Evolutionary conservation across 768 basidiomycete genomes (phyloP).

Genomic region (Boletus pseudo-olivaceus): DNA sequence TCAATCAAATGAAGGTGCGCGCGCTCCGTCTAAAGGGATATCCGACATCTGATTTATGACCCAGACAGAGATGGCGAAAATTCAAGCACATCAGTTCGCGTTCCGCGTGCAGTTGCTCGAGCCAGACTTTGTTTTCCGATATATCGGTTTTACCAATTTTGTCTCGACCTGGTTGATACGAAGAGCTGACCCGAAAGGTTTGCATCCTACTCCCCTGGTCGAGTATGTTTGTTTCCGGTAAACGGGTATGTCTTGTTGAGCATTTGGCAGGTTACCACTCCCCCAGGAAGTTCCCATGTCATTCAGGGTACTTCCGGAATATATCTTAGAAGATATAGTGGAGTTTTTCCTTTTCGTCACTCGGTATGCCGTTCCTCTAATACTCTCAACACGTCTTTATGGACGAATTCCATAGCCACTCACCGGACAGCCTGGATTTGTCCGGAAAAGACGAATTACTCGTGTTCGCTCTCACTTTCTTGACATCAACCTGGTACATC

Average conservation of each 20-base stretch:
- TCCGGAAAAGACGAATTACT: conserved; percentile 85
- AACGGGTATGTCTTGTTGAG: conserved; percentile 1
- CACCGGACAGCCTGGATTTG: conserved; percentile 78
- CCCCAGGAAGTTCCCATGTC: conserved; percentile 79
- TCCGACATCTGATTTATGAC: background rate
- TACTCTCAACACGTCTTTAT: background rate
- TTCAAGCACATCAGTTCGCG: conserved; percentile 70
- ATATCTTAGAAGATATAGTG: conserved; percentile 89
- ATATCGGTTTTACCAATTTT: conserved; percentile 83
- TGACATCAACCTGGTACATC: conserved; percentile 95
- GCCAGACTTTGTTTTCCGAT: conserved; percentile 76
- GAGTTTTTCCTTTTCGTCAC: conserved; percentile 85
- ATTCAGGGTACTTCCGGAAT: conserved; percentile 90
- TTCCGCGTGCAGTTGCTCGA: conserved; percentile 86
- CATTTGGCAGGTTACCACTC: conserved; percentile 66
- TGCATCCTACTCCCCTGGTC: conserved; percentile 66
- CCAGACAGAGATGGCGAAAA: conserved; percentile 65
- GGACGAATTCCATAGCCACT: conserved; percentile 38
- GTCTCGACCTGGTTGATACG: conserved; percentile 93
- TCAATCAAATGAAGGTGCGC: conserved; percentile 73
- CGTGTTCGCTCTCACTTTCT: conserved; percentile 84
- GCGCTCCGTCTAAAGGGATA: background rate
- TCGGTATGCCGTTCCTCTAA: conserved; percentile 46
- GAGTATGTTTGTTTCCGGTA: conserved; percentile 46
- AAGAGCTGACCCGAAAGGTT: conserved; percentile 75